Evolutionary conservation across 208 protist species (phyloP), one percentile per base, ranked within the genome.

Genomic region (Leishmania guyanensis): DNA sequence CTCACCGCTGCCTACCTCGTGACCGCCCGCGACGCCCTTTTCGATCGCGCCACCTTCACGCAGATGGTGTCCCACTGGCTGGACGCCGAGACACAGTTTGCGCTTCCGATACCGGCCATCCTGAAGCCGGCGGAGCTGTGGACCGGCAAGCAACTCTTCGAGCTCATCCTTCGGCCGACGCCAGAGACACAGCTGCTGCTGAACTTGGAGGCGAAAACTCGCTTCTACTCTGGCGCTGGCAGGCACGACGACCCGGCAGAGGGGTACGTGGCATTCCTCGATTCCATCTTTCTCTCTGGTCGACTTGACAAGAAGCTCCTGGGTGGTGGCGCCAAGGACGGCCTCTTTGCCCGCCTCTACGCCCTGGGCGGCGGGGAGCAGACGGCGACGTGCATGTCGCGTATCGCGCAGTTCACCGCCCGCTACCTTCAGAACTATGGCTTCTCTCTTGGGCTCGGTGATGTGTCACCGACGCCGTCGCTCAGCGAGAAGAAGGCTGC

Each of bases 71-170:
- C 95, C n/a, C 90, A 98, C 87, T 98, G 97, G 93, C 85, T 97
- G 5, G 91, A 90, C 22, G 77, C 83, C 62, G 76, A 82, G 56
- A 92, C 86, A 9, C 83, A 84, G 78, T 97, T 99, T 81, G 93
- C 97, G 69, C 78, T 99, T 9, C 99, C 99, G 17, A 90, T 96
- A 33, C 99, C 99, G 6, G 93, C 98, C 16, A 97, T 99, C 51
- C 43, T 99, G 12, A 99, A 99, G 85, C 99, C 99, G 17, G 84
- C 94, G 36, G 94, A 99, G 88, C 87, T 99, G 76, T 99, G 99
- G 99, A 99, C 99, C 22, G 99, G 99, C 16, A 99, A 99, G 91
- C 99, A 99, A 88, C 50, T 99, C 4, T 98, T 99, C 78, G 91
- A 93, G 78, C 82, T 99, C 4, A 88, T 99, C 9, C 69, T 99